Evolutionary conservation across 345 rosid species (phyloP), one percentile per base, ranked within the genome.

Genomic region (Cardamine chenopodiifolia): DNA sequence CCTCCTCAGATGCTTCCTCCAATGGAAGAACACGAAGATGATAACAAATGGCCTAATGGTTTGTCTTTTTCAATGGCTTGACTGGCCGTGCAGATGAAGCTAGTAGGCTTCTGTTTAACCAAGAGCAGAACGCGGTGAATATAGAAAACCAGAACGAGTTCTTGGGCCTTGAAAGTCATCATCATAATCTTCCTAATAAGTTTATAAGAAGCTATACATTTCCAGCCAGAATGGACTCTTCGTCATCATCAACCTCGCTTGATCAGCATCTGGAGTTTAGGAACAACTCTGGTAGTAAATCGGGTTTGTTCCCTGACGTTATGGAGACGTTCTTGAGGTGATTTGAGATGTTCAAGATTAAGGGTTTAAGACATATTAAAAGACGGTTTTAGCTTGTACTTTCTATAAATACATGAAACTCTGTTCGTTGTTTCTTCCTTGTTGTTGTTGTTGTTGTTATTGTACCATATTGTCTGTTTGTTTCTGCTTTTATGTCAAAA

Each of bases 1-100:
- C 29, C 88, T 86, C 83, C 84, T 77, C 87, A 90, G 83, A 93
- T 88, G 89, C 84, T 80, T 85, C 89, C 85, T 82, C 89, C 85
- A 71, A 86, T 86, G 81, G 88, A 83, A 34, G 94, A 90, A 29
- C 92, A 86, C 1, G 91, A 92, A 73, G 84, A 74, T 1, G 98
- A 95, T 75, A 88, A 89, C 82, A 89, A 95, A 81, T 90, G 99
- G 99, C 97, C 98, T 0, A 84, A 85, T 28, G 97, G 97, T 56
- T 66, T 89, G 74, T 86, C 96, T 29, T 64, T 92, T 92, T 90
- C 82, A 88, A 83, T 69, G 98, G 94, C 4, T 82, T 95, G 59
- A 88, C 96, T 1, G 88, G 93, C n/a, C 84, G 83, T 49, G 78
- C 85, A 2, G 94, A 90, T 2, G 78, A 72, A 66, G 91, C 90